Base-by-base conservation (phyloP, 1,284 basidiomycete genomes). In the Amylostereum chailletii region DNA sequence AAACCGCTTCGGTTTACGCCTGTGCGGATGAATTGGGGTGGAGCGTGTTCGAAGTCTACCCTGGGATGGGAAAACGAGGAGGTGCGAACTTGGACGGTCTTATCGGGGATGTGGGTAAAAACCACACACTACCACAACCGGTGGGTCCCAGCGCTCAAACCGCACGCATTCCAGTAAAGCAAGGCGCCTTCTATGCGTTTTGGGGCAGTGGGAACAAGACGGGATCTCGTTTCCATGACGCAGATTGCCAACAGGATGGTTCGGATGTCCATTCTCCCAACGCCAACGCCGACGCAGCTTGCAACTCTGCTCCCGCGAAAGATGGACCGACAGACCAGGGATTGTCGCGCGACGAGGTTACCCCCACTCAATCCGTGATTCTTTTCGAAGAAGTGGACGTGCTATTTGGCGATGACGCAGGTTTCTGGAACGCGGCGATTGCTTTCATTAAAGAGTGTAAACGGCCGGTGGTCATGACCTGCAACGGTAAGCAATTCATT, bases 311-410 rank as follows among this genome's bases (percentile, higher is more conserved):
- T 19, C 19, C 19, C 19, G 19, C 19, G 19, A 19, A 19, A 19
- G 19, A 19, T 19, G 19, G 19, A 19, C 19, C 19, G 19, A 19
- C 19, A 19, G 19, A 19, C 19, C 19, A 19, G 19, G 19, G 19
- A 19, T 19, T 19, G 19, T 19, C 19, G 19, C 19, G 19, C 19
- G 19, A 19, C 19, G 31, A 45, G 34, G 43, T 45, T 11, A 30
- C 44, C 31, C 56, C 43, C 32, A 43, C 44, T 8, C 95, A 99
- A 67, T 94, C 91, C 1, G 66, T 96, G 45, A 90, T 99, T 57
- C 72, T 99, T 34, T 70, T 99, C n/a, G 96, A 99, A 65, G 96
- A 99, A 64, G 95, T 91, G 5, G 96, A 99, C 65, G 79, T 98
- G 37, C 70, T 98, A 39, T 99, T 85, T 68, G 85, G 83, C 55